These are phyloP conservation scores for Uromyces viciae-fabae DNA, from an alignment of 1,284 basidiomycete species.

Conservation along the genomic window DNA sequence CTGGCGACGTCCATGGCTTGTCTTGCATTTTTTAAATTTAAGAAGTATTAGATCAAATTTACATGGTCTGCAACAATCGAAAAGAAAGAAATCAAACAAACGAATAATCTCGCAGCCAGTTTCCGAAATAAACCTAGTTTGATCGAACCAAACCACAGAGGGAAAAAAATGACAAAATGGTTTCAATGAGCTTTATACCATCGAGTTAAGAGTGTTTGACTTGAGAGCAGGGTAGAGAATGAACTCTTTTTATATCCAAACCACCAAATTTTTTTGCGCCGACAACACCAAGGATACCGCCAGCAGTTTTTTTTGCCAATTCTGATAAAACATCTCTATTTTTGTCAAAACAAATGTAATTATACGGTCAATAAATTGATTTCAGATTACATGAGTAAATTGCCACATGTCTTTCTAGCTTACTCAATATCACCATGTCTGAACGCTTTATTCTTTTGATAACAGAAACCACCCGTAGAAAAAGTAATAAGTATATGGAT, in stretches of 20 bases:
- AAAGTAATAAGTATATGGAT: not conserved
- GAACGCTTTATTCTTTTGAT: slow-evolving; percentile 45
- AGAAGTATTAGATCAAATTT: not conserved
- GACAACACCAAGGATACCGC: slow-evolving; percentile 44
- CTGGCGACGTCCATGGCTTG: slow-evolving; percentile 46
- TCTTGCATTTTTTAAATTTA: not conserved
- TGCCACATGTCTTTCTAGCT: not conserved
- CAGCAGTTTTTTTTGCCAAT: slow-evolving; percentile 45
- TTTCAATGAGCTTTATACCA: not conserved
- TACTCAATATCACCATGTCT: slow-evolving; percentile 51
- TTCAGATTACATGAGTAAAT: not conserved
- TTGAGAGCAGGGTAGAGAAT: not conserved
- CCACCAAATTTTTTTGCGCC: slow-evolving; percentile 50
- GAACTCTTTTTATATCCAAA: slow-evolving; percentile 49
- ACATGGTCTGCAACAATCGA: not conserved
- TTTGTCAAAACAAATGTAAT: slow-evolving; percentile 19
- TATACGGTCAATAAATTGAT: not conserved
- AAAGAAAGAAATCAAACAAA: not conserved
- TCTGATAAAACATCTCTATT: slow-evolving; percentile 49
- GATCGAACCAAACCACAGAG: not conserved
- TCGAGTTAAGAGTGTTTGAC: not conserved
- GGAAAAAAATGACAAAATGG: not conserved
- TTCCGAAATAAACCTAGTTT: slow-evolving; percentile 44
- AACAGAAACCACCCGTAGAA: not conserved
- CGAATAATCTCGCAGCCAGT: slow-evolving; percentile 45